These are phyloP conservation scores for Myxozyma nipponensis DNA, from an alignment of 805 yeast species.

Conservation along the genomic window DNA sequence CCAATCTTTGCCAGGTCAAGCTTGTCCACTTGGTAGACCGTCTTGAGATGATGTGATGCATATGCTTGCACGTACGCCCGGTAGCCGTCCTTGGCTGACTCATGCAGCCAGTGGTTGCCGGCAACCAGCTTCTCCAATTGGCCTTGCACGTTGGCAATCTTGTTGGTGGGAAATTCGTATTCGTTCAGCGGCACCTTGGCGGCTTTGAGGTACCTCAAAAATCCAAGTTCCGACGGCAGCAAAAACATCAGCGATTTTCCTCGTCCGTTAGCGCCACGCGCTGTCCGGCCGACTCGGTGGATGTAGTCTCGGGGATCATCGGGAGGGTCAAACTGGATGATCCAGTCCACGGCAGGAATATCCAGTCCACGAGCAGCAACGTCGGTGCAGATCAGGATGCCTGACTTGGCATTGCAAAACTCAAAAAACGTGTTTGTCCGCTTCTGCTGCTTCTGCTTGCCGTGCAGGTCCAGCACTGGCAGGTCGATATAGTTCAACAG, in stretches of 20 bases:
- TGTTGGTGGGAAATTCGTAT: conserved; percentile 89
- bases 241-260: conserved; percentile 95
- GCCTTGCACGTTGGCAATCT: conserved; percentile 93
- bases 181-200: conserved; percentile 97
- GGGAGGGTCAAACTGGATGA: conserved; percentile 98
- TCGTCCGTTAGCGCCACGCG: conserved; percentile 77
- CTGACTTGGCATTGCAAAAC: conserved; percentile 94
- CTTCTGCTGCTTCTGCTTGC: conserved; percentile 98
- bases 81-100: conserved; percentile 92
- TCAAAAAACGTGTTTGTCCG: conserved; percentile 97
- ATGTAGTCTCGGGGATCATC: conserved; percentile 99
- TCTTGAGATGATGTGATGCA: conserved; percentile 92
- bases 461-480: conserved; percentile 94
- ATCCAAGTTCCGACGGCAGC: conserved; percentile 91
- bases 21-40: conserved; percentile 94
- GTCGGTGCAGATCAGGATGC: conserved; percentile 91
- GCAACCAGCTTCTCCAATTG: conserved; percentile 88
- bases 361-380: conserved; percentile 99
- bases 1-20: conserved; percentile 93
- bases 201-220: conserved; percentile 87
- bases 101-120: conserved; percentile 90
- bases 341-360: conserved; percentile 99
- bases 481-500: conserved; percentile 91
- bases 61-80: conserved; percentile 95
- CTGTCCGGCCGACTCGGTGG: conserved; percentile 98